Evolutionary conservation across 768 basidiomycete species (phyloP).

Genomic region (Boletus coccyginus): DNA sequence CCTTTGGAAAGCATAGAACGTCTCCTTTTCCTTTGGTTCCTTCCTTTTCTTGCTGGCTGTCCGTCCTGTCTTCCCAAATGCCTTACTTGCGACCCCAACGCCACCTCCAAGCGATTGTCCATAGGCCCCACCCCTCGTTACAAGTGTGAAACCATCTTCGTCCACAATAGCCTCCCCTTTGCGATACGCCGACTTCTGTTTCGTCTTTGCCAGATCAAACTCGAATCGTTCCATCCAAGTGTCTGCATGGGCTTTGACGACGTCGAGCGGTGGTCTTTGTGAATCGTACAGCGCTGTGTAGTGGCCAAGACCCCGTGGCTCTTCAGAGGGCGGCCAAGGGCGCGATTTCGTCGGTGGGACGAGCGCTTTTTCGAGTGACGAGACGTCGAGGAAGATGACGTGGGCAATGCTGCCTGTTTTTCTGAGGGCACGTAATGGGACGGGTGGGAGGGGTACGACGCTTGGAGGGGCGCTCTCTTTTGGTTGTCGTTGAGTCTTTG

Average conservation of each 20-base stretch:
- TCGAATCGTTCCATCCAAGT: slow-evolving; percentile 76
- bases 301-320: slow-evolving; percentile 69
- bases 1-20: slow-evolving; percentile 89
- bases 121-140: slow-evolving; percentile 88
- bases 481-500: slow-evolving; percentile 32
- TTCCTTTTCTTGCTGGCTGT: slow-evolving; percentile 46
- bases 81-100: slow-evolving; percentile 59
- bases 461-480: slow-evolving; percentile 39
- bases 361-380: slow-evolving; percentile 69
- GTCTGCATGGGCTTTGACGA: slow-evolving; percentile 77
- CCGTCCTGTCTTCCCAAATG: slow-evolving; percentile 39
- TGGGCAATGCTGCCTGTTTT: slow-evolving; percentile 70
- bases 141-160: slow-evolving; percentile 92
- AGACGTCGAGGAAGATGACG: slow-evolving; percentile 65
- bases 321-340: slow-evolving; percentile 62
- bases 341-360: slow-evolving; percentile 47
- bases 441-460: slow-evolving; percentile 58
- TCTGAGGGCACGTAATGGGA: slow-evolving; percentile 52
- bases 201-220: slow-evolving; percentile 51
- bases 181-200: slow-evolving; percentile 61
- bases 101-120: slow-evolving; percentile 87
- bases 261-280: slow-evolving; percentile 72
- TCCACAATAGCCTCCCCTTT: slow-evolving; percentile 91
- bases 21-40: slow-evolving; percentile 64
- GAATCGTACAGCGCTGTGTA: slow-evolving; percentile 63